Conservation (phyloP, 495 filamentous ascomycete genomes). For the Podospora australis region DNA sequence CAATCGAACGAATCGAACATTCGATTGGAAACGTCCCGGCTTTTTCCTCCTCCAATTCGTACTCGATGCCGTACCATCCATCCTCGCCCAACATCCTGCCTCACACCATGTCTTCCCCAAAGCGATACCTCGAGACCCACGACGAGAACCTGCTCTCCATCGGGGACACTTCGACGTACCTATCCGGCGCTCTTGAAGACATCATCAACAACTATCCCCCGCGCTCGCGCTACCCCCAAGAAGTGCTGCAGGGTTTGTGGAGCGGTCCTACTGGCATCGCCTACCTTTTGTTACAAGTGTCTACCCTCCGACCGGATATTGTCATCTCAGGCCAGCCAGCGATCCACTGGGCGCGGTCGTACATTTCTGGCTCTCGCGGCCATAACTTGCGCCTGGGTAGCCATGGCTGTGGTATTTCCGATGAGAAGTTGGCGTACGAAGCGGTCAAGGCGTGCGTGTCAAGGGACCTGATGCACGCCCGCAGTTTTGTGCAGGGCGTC, state of each 20-base stretch:
- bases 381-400: conserved; percentile 25
- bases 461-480: conserved; percentile 36
- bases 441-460: conserved; percentile 45
- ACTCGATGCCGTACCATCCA: neutral
- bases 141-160: conserved; percentile 6
- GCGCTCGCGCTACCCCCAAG: conserved; percentile 19
- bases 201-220: conserved; percentile 28
- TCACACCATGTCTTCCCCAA: neutral
- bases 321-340: conserved; percentile 37
- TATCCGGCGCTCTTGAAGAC: conserved; percentile 24
- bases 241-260: conserved; percentile 44
- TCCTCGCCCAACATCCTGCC: neutral
- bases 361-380: conserved; percentile 39
- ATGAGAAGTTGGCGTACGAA: conserved; percentile 49
- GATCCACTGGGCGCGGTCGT: conserved; percentile 41
- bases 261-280: conserved; percentile 54
- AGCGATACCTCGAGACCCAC: conserved; percentile 11
- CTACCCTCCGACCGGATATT: conserved; percentile 40
- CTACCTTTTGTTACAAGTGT: conserved; percentile 51
- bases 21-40: no score
- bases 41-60: no score
- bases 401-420: conserved; percentile 45
- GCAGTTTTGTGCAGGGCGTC: conserved; percentile 38
- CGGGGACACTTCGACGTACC: conserved; percentile 14
- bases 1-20: no score